Conservation (phyloP, 345 rosid species). For the Capsella bursapastoris region DNA sequence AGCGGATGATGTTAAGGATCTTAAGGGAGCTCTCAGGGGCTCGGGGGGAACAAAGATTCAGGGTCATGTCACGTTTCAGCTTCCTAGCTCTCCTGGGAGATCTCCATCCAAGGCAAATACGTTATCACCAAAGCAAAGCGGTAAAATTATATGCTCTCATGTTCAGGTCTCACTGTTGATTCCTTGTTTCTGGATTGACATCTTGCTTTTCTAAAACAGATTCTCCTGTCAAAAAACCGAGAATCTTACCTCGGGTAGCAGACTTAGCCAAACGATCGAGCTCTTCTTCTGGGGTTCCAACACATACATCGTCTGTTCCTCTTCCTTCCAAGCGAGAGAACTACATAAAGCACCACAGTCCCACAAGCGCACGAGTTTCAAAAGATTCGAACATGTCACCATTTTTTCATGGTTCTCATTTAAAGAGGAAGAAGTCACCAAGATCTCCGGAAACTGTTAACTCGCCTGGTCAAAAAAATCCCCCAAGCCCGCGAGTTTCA, state of each 20-base stretch:
- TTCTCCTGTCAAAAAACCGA: conserved; percentile 32
- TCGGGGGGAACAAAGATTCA: conserved; percentile 32
- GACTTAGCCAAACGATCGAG: conserved; percentile 16
- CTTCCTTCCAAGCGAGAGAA: conserved; percentile 29
- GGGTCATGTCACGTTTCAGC: conserved; percentile 41
- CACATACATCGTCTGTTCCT: conserved; percentile 12
- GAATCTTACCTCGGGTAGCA: conserved; percentile 36
- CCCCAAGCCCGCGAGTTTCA: conserved; percentile 20
- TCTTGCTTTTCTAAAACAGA: conserved; percentile 16
- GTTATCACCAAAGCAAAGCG: conserved; percentile 29
- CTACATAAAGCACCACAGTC: conserved; percentile 11
- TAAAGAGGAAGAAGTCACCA: conserved; percentile 26
- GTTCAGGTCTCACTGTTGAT: conserved; percentile 20
- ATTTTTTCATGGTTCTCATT: conserved; percentile 8
- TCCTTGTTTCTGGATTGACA: conserved; percentile 11
- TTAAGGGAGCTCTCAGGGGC: conserved; percentile 39
- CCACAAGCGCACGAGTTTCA: conserved; percentile 27
- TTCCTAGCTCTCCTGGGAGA: conserved; percentile 28
- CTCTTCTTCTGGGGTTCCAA: conserved; percentile 30
- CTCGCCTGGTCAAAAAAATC: conserved; percentile 19
- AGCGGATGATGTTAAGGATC: conserved; percentile 23
- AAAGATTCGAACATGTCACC: conserved; percentile 16
- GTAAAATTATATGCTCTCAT: conserved; percentile 24
- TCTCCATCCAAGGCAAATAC: conserved; percentile 22
- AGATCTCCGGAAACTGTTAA: conserved; percentile 21